Evolutionary conservation across 257 asterid species (phyloP).

Genomic region (Coffea canephora): DNA sequence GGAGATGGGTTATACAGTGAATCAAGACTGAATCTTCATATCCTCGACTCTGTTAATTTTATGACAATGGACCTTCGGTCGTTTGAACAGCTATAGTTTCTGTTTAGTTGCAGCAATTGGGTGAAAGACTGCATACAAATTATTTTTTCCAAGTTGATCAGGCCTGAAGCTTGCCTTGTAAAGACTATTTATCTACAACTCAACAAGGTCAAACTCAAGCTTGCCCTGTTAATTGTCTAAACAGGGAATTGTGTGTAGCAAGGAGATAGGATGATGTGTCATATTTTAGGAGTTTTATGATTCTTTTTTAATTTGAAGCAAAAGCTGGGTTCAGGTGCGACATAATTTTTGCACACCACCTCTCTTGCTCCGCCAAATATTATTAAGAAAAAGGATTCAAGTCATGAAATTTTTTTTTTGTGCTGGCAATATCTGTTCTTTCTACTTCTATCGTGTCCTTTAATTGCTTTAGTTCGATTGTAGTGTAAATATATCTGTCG

Average conservation of each 20-base stretch:
- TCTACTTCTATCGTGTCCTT: not conserved
- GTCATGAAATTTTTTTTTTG: not conserved
- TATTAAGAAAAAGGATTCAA: not conserved
- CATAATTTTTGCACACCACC: not conserved
- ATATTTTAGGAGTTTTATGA: not conserved
- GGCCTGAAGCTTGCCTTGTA: not conserved
- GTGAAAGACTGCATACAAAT: not conserved
- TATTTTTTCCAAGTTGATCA: not conserved
- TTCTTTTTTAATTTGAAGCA: not conserved
- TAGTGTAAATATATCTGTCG: slow-evolving; percentile 62
- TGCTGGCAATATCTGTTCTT: not conserved
- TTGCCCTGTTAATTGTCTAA: not conserved
- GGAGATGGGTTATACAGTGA: not conserved
- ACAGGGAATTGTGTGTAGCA: not conserved
- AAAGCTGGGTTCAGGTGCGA: not conserved
- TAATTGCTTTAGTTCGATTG: not conserved
- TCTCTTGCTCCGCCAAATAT: not conserved
- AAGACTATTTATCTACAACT: not conserved
- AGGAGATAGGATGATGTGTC: not conserved
- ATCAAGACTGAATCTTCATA: not conserved
- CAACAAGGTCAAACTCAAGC: not conserved
- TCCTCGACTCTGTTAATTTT: not conserved
- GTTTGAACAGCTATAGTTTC: not conserved
- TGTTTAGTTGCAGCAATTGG: not conserved
- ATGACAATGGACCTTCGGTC: slow-evolving; percentile 6